These are phyloP conservation scores for Prunus kanzakura DNA, from an alignment of 306 rosid species.

Conservation along the genomic window DNA sequence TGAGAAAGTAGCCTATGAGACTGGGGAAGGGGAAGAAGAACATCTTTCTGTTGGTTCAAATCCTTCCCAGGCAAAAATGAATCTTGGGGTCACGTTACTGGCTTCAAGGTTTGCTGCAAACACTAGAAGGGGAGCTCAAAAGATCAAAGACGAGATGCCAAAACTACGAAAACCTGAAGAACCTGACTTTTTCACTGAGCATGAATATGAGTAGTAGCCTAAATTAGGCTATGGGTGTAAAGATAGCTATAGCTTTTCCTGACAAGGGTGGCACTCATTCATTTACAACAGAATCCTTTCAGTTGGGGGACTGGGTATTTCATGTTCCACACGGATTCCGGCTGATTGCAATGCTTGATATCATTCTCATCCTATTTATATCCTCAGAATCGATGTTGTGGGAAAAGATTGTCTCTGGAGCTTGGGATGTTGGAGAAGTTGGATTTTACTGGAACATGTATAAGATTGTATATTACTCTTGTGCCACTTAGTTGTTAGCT, in stretches of 20 bases:
- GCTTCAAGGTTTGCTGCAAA: constrained; percentile 96
- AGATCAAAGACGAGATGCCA: constrained; percentile 81
- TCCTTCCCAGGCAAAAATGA: constrained; percentile 58
- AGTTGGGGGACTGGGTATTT: not conserved
- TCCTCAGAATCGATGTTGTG: not conserved
- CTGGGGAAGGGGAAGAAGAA: constrained; percentile 40
- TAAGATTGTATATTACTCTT: not conserved
- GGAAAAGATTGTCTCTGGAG: not conserved
- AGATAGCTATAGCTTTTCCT: constrained; percentile 2
- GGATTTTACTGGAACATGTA: not conserved
- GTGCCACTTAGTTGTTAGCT: not conserved
- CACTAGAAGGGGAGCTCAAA: constrained; percentile 78
- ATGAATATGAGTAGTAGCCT: constrained; percentile 51
- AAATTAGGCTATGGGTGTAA: not conserved
- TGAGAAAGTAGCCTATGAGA: constrained; percentile 39
- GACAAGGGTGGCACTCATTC: not conserved
- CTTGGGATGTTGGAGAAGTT: not conserved
- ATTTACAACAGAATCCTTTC: not conserved
- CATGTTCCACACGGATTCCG: not conserved
- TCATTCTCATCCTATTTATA: not conserved
- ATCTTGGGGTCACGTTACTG: constrained; percentile 72
- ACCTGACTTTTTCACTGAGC: constrained; percentile 81
- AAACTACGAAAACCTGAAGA: constrained; percentile 83
- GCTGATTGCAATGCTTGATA: not conserved
- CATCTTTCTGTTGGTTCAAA: constrained; percentile 32